phyloP scores from a whole-genome alignment of 306 rosid species.

The Medicago arabica region DNA sequence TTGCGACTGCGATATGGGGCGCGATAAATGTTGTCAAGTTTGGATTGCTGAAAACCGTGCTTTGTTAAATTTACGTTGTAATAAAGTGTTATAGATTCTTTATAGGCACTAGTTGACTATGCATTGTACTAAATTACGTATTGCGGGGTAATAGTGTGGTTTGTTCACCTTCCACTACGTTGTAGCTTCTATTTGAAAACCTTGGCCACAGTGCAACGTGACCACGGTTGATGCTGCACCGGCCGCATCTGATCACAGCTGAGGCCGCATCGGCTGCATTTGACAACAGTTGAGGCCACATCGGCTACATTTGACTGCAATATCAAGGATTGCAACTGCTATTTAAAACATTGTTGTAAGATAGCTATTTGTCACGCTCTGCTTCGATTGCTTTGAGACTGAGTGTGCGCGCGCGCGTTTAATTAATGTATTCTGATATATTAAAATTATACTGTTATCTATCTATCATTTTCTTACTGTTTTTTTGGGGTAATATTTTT shows the following conservation, averaged over 20 bases:
- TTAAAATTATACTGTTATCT: background rate
- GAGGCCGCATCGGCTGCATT: too few relatives aligned
- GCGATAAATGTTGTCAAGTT: background rate
- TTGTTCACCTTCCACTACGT: background rate
- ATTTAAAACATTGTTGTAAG: background rate
- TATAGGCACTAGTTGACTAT: background rate
- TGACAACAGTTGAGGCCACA: background rate
- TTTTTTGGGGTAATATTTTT: background rate
- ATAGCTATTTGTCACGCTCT: background rate
- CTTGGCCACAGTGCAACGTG: too few relatives aligned
- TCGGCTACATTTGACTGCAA: background rate
- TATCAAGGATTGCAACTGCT: background rate
- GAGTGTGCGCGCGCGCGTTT: background rate
- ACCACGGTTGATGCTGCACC: too few relatives aligned
- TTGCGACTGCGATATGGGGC: background rate
- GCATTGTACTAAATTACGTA: background rate
- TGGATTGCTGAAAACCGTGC: too few relatives aligned
- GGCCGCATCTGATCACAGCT: too few relatives aligned
- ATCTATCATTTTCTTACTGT: background rate
- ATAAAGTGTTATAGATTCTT: background rate
- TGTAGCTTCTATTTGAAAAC: background rate
- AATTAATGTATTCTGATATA: slow-evolving; percentile 1
- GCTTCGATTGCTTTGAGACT: slow-evolving; percentile 12
- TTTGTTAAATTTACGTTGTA: background rate
- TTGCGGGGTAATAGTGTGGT: background rate